These are phyloP conservation scores for Pleurotus eryngii DNA, from an alignment of 768 basidiomycete species.

Conservation along the genomic window DNA sequence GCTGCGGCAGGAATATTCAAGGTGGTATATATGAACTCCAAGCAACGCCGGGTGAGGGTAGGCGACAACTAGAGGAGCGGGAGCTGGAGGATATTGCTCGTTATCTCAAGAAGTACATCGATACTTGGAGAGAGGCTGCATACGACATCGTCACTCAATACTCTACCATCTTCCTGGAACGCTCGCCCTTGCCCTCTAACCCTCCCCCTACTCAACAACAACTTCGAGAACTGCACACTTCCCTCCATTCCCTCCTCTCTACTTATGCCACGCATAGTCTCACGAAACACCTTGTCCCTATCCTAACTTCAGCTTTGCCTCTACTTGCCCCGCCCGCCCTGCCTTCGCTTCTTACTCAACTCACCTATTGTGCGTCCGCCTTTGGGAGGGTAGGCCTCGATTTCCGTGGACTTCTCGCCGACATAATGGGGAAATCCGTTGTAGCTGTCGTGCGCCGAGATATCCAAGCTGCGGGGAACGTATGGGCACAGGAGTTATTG, in stretches of 20 bases:
- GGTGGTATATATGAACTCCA: constrained; percentile 22
- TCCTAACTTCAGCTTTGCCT: constrained; percentile 48
- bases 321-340: constrained; percentile 66
- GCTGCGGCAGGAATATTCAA: constrained; percentile 44
- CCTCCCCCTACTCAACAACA: constrained; percentile 10
- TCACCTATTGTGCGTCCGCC: constrained; percentile 90
- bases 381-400: constrained; percentile 92
- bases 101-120: constrained; percentile 84
- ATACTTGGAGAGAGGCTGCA: constrained; percentile 87
- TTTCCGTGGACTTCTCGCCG: constrained; percentile 67
- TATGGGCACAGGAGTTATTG: constrained; percentile 30
- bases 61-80: constrained; percentile 46
- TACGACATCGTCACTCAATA: constrained; percentile 92
- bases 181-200: constrained; percentile 33
- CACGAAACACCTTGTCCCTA: constrained; percentile 63
- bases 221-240: constrained; percentile 16
- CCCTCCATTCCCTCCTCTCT: constrained; percentile 54
- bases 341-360: constrained; percentile 84
- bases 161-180: constrained; percentile 84
- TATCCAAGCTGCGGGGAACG: constrained; percentile 36
- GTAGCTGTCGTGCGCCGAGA: constrained; percentile 51
- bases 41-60: constrained; percentile 11
- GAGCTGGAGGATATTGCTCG: constrained; percentile 71
- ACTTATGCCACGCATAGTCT: constrained; percentile 62
- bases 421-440: constrained; percentile 67